Base-by-base conservation (phyloP, 805 yeast species). In the Candida michaelii region DNA sequence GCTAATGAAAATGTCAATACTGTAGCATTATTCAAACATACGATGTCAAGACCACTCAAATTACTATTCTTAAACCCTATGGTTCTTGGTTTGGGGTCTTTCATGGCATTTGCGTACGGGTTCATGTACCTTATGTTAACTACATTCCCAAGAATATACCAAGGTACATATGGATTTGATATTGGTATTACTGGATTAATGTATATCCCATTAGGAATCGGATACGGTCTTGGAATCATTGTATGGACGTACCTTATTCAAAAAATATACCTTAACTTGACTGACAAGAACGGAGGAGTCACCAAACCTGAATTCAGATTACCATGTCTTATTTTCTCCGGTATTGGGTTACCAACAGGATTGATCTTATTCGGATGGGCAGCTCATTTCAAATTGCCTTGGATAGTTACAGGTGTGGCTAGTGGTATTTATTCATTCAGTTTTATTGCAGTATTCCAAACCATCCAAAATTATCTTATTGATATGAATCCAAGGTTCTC, bases 351-450 rank as follows among this genome's bases (percentile, higher is more conserved):
- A 25, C 71, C 73, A 0, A 44, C 59, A 10, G 72, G 71, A 8
- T 53, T 68, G 36, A 52, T 66, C n/a, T 58, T 67, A 60, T 67
- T 61, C 46, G 73, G 73, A 13, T 67, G 73, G 72, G 61, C 69
- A 9, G 70, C 62, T 9, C 54, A 67, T 40, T 52, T 52, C 29
- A 52, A 63, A 44, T 46, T 65, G 12, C 70, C 58, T 42, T 67
- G 73, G 73, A 62, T 66, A 16, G 59, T 65, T 58, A 69, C 73
- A 3, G 55, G 60, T 16, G 50, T 66, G 19, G 73, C 72, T 1
- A 49, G 64, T 10, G 70, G 56, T 1, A 56, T 67, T 13, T 67
- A 66, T 53, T 65, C 69, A 2, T 64, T 66, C 46, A 60, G 65
- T 1, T 53, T 67, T 21, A 62, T 66, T 16, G 60, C 66, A 30